Base-by-base conservation (phyloP, 2,329 filamentous ascomycete species). In the Trichoderma gracile region DNA sequence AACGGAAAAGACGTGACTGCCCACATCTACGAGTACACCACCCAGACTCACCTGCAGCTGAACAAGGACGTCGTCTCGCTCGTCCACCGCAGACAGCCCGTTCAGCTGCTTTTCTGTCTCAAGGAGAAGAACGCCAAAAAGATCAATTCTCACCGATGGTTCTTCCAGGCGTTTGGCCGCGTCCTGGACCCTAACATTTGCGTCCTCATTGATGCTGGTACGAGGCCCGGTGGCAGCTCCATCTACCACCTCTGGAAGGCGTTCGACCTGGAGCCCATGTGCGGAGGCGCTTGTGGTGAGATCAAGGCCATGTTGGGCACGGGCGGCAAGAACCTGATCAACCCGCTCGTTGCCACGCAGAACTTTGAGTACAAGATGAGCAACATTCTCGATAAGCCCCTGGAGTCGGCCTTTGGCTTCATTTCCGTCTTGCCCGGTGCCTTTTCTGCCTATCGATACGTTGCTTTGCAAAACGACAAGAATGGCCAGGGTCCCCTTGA, bases 311-410 rank as follows among this genome's bases (percentile, higher is more conserved):
- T 98, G 93, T 82, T 98, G 79, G 90, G 89, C 27, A 87, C 86
- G 3, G 87, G 85, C 65, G 93, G 94, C 68, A 94, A 91, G 77
- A 93, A 96, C 72, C 84, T 99, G 42, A 76, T 97, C 69, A 99
- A 98, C 73, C 95, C 95, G 0, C 84, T 99, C 5, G 91, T 99
- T 23, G 95, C 95, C 2, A 93, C 93, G 0, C 95, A 99, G 73
- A 99, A 99, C 74, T 99, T 99, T 72, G 95, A 99, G 80, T 99
- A 99, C 84, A 99, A 99, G 84, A 97, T 99, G 90, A 97, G 92
- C 77, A 99, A 99, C 74, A 99, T 99, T 74, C 84, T 99, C 50
- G 95, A 99, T 77, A 99, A 99, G 80, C 95, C 95, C 2, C 81
- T 99, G 46, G 95, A 99, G 76, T 98, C 94, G 4, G 92, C 94